Base-by-base conservation (phyloP, 305 asterid species). In the Fraxinus angustifolia region DNA sequence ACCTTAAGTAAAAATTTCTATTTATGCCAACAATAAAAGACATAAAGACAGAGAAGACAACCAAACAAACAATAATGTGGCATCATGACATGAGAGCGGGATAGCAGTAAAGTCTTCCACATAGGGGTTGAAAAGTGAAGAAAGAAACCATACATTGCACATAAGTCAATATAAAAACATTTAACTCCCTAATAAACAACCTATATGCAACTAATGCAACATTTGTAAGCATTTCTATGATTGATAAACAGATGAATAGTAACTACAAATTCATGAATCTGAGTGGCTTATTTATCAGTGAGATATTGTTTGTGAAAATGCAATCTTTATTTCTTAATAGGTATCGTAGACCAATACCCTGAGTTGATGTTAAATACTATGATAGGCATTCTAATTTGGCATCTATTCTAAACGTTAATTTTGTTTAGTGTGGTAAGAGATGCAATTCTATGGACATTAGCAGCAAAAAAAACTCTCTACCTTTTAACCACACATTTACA, bases 71-170 rank as follows among this genome's bases (percentile, higher is more conserved):
- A 0, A 71, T 35, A 12, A 79, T 35, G 33, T 70, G n/a, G 36
- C 78, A 67, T 68, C 76, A 73, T 77, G 80, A 75, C 14, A 50
- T 45, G 21, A 75, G 65, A 19, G 8, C 68, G 26, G 58, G 33
- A 80, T 58, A 58, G 68, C 83, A 81, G 75, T 10, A 14, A 33
- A 31, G 67, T 21, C 56, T 74, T 23, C 65, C 73, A 26, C 28
- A 65, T 65, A 5, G 36, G 23, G 73, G 6, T 10, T 8, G 34
- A 65, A 65, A 65, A 23, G 72, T 62, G 34, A 62, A 58, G 16
- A 65, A 8, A 26, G 73, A 26, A 10, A 65, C 73, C 26, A 1
- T 23, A 26, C n/a, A 23, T 11, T 65, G 35, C 73, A 26, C 38
- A 5, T 3, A 2, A 8, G 34, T 65, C 35, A 10, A 8, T 11